Evolutionary conservation across 2,329 filamentous ascomycete genomes (phyloP), one percentile per base, ranked within the genome.

Genomic region (Graphium sp.): DNA sequence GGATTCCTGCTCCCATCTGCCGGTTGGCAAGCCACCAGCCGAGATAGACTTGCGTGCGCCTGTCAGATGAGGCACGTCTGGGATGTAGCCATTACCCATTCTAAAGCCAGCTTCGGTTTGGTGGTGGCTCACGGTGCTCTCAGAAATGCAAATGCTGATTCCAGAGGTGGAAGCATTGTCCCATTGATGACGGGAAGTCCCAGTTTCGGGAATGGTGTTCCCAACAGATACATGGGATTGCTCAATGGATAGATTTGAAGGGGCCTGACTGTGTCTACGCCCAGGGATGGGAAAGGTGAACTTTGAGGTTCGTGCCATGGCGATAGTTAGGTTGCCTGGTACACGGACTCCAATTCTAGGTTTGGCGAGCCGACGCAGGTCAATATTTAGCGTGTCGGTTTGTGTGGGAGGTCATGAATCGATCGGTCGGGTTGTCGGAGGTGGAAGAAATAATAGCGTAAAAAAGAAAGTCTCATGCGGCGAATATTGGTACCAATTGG

Each of bases 171-270:
- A 62, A 11, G 39, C 39, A 6, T 49, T 41, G 29, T 65, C 59
- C 58, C 60, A 63, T 47, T 58, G 39, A 62, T 47, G 5, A 55
- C 53, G 16, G 53, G 49, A 5, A 55, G 54, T 15, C 62, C 63
- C 22, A 67, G 42, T 11, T 66, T 52, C 38, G 56, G 60, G n/a
- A n/a, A n/a, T 37, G 65, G 60, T 2, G 58, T 62, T 40, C 67
- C 67, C 33, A 56, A 61, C 38, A 55, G 50, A 20, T 48, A 47
- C n/a, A 47, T 41, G 7, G 46, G 11, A 40, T 41, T 18, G 40
- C 41, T 16, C 40, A 40, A 20, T 39, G 43, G 37, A n/a, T 24
- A 26, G n/a, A 17, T 9, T 32, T 13, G 9, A 11, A 7, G 48
- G 34, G 21, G 41, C 28, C 20, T 48, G 47, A 41, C 60, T 66